Base-by-base conservation (phyloP, 441 rosid species). In the Eutrema salsugineum region DNA sequence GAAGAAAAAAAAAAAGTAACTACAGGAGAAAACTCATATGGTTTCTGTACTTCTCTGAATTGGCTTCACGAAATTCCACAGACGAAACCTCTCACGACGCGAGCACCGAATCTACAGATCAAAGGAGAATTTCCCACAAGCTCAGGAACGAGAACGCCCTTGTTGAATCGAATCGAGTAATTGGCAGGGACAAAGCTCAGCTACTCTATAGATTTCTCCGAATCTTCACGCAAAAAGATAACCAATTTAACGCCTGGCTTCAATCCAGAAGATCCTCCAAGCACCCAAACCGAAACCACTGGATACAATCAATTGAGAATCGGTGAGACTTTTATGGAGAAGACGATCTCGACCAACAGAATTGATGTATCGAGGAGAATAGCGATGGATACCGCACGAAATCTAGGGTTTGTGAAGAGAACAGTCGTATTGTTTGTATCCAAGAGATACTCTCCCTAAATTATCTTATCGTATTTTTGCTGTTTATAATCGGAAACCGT, bases 361-460 rank as follows among this genome's bases (percentile, higher is more conserved):
- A 72, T 33, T 47, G 27, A 44, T n/a, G 65, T 4, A 49, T 51
- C 4, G 10, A 50, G 55, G 32, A 72, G 62, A 30, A 40, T n/a
- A 40, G 44, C 62, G 53, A 50, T 28, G 49, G 57, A 36, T 16
- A 44, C 20, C 42, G 9, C 35, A 49, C 36, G 36, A 27, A 46
- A 43, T n/a, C 74, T 75, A 75, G 78, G 74, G 78, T 62, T 75
- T 67, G 73, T 9, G 38, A 9, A 19, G 38, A 49, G 72, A 27
- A 66, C 47, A 33, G 16, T 64, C 61, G 72, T 57, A 16, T 46
- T 3, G 35, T 6, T n/a, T n/a, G n/a, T n/a, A 22, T 6, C 40
- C 51, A 9, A 28, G n/a, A 39, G 6, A 6, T 42, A 70, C 17
- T 19, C 32, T 6, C 47, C 40, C n/a, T 33, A 38, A 9, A 35